Conservation (phyloP, 148 eudicot species). For the Spergularia marina region DNA sequence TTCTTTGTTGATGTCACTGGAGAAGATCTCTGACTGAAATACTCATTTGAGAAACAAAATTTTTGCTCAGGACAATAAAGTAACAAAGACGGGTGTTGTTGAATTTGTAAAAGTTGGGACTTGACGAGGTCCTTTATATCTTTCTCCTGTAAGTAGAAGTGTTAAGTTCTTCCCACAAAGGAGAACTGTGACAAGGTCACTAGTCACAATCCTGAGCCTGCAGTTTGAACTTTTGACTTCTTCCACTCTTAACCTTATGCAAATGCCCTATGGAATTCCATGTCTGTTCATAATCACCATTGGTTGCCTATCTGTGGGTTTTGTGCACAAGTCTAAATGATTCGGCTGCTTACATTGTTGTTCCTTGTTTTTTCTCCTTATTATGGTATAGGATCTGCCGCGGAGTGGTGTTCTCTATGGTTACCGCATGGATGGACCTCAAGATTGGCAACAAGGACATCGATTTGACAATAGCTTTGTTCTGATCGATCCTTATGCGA, state of each 20-base stretch:
- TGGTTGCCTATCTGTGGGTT: not conserved
- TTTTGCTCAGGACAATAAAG: not conserved
- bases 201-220: not conserved
- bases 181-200: not conserved
- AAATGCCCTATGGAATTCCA: not conserved
- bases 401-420: conserved; percentile 72
- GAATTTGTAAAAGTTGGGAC: not conserved
- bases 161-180: not conserved
- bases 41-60: not conserved
- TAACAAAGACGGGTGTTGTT: not conserved
- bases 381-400: conserved; percentile 60
- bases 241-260: not conserved
- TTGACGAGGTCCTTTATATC: not conserved
- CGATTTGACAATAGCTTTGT: conserved; percentile 66
- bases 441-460: conserved; percentile 83
- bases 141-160: not conserved
- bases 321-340: not conserved
- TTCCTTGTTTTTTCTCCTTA: conserved; percentile 1
- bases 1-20: not conserved
- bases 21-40: not conserved
- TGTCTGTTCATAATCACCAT: not conserved
- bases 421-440: conserved; percentile 86
- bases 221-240: conserved; percentile 11
- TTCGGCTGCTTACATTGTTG: conserved; percentile 2
- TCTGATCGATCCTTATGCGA: conserved; percentile 90